phyloP scores from a whole-genome alignment of 164 flowering plant species.

The Chimonanthus salicifolius region DNA sequence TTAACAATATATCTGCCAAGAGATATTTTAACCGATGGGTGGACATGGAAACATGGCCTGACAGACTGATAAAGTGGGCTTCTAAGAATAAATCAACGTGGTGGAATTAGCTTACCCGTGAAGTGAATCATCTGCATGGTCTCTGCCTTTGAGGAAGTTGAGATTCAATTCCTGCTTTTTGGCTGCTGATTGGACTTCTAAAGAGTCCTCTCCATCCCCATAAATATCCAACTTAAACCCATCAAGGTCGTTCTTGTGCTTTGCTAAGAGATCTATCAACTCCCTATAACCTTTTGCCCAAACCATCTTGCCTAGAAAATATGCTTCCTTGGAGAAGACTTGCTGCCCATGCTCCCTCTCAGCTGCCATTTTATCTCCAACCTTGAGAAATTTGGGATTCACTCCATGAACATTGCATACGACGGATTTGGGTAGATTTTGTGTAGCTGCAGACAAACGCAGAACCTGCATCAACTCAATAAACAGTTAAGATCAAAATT shows the following conservation, averaged over 20 bases:
- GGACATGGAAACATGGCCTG: background rate
- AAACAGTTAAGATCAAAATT: background rate
- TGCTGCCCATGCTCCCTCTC: conserved; percentile 69
- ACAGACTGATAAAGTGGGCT: background rate
- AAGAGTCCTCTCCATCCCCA: conserved; percentile 98
- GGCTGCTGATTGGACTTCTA: conserved; percentile 77
- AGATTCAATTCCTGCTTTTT: conserved; percentile 60
- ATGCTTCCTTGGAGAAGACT: conserved; percentile 88
- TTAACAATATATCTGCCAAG: too few relatives aligned
- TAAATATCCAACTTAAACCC: conserved; percentile 83
- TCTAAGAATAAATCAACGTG: background rate
- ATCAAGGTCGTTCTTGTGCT: conserved; percentile 71
- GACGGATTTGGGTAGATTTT: conserved; percentile 76
- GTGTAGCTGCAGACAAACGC: conserved; percentile 90
- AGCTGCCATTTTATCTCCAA: conserved; percentile 79
- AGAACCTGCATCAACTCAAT: conserved; percentile 50
- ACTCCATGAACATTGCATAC: conserved; percentile 89
- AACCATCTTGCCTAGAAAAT: conserved; percentile 95
- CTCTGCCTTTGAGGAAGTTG: conserved; percentile 85
- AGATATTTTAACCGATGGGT: too few relatives aligned
- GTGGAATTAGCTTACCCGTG: conserved; percentile 46
- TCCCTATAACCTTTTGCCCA: conserved; percentile 98
- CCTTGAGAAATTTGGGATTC: conserved; percentile 22
- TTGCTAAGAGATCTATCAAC: conserved; percentile 70
- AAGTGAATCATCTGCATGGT: conserved; percentile 94